Evolutionary conservation across 371 early-diverging fungal species (phyloP), one percentile per base, ranked within the genome.

Genomic region (Mucor lusitanicus): DNA sequence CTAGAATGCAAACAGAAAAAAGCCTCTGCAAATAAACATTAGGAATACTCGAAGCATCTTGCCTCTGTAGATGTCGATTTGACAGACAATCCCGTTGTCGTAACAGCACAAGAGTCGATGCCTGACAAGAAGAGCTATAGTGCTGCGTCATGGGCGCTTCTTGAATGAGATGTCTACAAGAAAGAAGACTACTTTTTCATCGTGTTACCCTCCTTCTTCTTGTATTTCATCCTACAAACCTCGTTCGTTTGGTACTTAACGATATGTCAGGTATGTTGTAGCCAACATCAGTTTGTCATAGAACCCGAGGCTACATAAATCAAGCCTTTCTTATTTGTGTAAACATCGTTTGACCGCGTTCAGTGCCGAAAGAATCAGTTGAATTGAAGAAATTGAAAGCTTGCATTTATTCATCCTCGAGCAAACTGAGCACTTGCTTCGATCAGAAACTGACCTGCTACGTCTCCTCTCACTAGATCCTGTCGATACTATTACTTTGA

Each of bases 401-500:
- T 25, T 25, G 50, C 50, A 50, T 50, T 23, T 25, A 50, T 19
- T 12, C 25, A 50, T 50, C 12, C 50, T 50, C 50, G 50, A 50
- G 50, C 50, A 21, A 50, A 32, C 55, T 55, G 28, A 32, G 13
- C 55, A 55, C 15, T n/a, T 28, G 8, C n/a, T 21, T 21, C 5
- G 21, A n/a, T 11, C 23, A 48, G 6, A 3, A 48, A 21, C 23
- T 48, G 21, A 48, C 59, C 1, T 37, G 37, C 11, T 13, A 59
- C 15, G 23, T 37, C 19, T 33, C 15, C 37, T 13, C 15, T 13
- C 37, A 23, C 0, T 70, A 71, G 71, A 71, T 67, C 63, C 71
- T n/a, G 46, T 78, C 54, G 78, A 78, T 25, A 67, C 42, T 17
- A 63, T 78, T 27, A 72, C 78, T 21, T 37, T 65, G 6, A 78